Percentiles rank a stretch among this genome's conserved stretches.
Conservation (phyloP, 805 yeast species). For the Diddensiella transvaalensis region DNA sequence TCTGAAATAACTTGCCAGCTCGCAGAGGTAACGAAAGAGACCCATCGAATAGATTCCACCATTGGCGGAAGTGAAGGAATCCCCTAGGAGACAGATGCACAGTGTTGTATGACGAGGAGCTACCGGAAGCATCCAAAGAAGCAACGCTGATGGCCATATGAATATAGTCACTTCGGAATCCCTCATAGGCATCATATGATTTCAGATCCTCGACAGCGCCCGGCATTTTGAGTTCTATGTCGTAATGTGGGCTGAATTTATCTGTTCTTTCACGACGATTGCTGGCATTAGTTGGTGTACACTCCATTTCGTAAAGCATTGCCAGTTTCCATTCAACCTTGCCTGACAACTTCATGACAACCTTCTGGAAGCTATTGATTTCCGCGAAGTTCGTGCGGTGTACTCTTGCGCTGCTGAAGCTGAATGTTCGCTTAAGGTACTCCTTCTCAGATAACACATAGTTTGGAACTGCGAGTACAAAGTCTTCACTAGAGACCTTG, state of each 20-base stretch:
- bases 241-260: constrained; percentile 59
- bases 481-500: constrained; percentile 56
- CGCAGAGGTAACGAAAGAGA: constrained; percentile 76
- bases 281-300: constrained; percentile 12
- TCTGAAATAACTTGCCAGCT: constrained; percentile 61
- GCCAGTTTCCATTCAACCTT: constrained; percentile 78
- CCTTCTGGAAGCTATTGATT: constrained; percentile 37
- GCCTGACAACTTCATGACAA: constrained; percentile 60
- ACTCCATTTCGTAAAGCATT: constrained; percentile 64
- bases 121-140: constrained; percentile 34
- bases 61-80: constrained; percentile 62
- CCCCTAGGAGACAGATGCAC: constrained; percentile 72
- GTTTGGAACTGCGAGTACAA: constrained; percentile 74
- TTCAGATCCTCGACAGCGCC: constrained; percentile 42
- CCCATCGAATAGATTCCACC: constrained; percentile 89
- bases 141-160: constrained; percentile 62
- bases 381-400: constrained; percentile 24
- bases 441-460: constrained; percentile 45
- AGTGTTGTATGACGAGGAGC: constrained; percentile 48
- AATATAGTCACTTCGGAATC: constrained; percentile 77
- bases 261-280: constrained; percentile 39
- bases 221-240: constrained; percentile 59
- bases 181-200: constrained; percentile 73
- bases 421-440: constrained; percentile 26
- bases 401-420: constrained; percentile 32